Evolutionary conservation across 176 grass and related monocot species (phyloP).

Genomic region (Cenchrus fungigraminus): DNA sequence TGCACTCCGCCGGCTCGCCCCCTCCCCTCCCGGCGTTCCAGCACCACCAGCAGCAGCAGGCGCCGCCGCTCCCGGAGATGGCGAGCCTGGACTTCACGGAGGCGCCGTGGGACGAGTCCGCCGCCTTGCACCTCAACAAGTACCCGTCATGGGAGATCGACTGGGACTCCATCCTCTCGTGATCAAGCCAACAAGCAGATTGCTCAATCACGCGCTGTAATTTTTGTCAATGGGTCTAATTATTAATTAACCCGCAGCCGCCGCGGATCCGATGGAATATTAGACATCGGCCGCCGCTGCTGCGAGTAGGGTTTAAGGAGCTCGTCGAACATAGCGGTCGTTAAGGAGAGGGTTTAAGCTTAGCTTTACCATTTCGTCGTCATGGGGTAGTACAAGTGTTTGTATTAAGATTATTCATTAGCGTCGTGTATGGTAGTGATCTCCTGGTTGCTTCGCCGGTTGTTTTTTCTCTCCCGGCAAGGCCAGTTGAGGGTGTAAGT

Average conservation of each 20-base stretch:
- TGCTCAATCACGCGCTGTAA: slow-evolving; percentile 37
- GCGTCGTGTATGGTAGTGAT: slow-evolving; percentile 33
- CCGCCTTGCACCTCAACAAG: slow-evolving; percentile 63
- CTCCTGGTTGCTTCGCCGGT: slow-evolving; percentile 60
- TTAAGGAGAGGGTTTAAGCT: slow-evolving; percentile 57
- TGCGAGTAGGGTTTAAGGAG: slow-evolving; percentile 64
- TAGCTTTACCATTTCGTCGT: slow-evolving; percentile 26
- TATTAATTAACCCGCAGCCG: slow-evolving; percentile 20
- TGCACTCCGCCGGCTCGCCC: slow-evolving; percentile 45
- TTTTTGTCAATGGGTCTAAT: slow-evolving; percentile 27
- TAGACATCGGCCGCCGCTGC: slow-evolving; percentile 71
- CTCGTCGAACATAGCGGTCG: slow-evolving; percentile 6
- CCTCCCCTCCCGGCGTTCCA: not conserved
- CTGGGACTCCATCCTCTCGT: slow-evolving; percentile 94
- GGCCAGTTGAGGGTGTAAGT: slow-evolving; percentile 53
- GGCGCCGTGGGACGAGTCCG: slow-evolving; percentile 90
- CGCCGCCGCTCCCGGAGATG: slow-evolving; percentile 67
- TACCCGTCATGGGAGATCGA: slow-evolving; percentile 92
- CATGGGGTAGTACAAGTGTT: not conserved
- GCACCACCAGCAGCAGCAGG: slow-evolving; percentile 16
- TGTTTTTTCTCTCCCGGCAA: slow-evolving; percentile 60
- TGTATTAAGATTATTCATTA: slow-evolving; percentile 41
- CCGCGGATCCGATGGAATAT: slow-evolving; percentile 68
- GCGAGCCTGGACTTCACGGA: slow-evolving; percentile 86
- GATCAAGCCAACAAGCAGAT: slow-evolving; percentile 32